Evolutionary conservation across 2,329 filamentous ascomycete species (phyloP), one percentile per base, ranked within the genome.

Genomic region (Aspergillus novofumigatus): DNA sequence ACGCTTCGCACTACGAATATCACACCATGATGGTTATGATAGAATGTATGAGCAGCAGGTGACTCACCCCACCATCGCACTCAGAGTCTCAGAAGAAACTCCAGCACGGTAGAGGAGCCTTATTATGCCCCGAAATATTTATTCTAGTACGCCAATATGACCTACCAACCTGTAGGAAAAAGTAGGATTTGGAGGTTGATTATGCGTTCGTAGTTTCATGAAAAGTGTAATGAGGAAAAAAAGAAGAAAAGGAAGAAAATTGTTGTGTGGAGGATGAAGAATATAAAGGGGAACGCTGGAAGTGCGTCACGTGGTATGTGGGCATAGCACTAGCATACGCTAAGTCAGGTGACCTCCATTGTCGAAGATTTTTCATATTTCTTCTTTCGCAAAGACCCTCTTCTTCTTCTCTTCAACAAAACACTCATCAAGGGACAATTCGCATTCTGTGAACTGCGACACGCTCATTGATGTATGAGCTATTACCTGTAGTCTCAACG

Each of bases 101-200:
- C 62, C 61, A 62, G 65, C 59, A 62, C 69, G 65, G 68, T 69
- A 59, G 67, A 65, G 64, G 58, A 73, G 70, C 61, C 68, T 63
- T 72, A 65, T 67, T 58, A 53, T 65, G 65, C 61, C 67, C 66
- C 58, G 54, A 54, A 53, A 52, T 29, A 56, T 51, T 75, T 66
- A 65, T 62, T 78, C 75, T 77, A 67, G 75, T 76, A 73, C 75
- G 75, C 75, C 74, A 78, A 77, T 78, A 77, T 78, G 75, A 78
- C 75, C 75, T 70, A 66, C 75, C 74, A 77, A 72, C 71, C 74
- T 74, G 74, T 76, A 63, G 66, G 48, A 57, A 54, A 54, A 55
- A 54, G 53, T 57, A 71, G 69, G 70, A 68, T 71, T 67, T 77
- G 75, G 74, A 76, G 75, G 75, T 77, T 78, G 75, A 78, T 77